phyloP scores from a whole-genome alignment of 1,284 basidiomycete species.

The Laetiporus sulphureus region DNA sequence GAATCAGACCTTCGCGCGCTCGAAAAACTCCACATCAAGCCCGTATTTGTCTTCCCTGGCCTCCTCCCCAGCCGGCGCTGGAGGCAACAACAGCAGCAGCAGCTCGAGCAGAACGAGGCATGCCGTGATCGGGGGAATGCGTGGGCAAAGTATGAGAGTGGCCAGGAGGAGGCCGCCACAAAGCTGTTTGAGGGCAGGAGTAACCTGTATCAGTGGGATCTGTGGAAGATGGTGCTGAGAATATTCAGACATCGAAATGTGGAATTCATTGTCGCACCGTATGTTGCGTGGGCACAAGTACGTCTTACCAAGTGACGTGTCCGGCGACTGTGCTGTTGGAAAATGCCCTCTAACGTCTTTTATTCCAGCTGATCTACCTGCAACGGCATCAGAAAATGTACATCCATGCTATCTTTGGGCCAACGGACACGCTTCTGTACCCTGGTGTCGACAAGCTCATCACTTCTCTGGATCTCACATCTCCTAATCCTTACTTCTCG shows the following conservation, averaged over 20 bases:
- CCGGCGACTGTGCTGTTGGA: constrained; percentile 13
- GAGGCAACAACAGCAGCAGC: constrained; percentile 48
- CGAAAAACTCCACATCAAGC: constrained; percentile 91
- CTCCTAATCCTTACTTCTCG: constrained; percentile 66
- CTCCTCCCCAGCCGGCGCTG: constrained; percentile 64
- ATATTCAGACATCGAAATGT: constrained; percentile 94
- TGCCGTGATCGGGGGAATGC: constrained; percentile 75
- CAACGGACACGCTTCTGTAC: constrained; percentile 88
- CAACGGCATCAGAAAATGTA: constrained; percentile 91
- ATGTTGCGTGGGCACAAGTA: constrained; percentile 92
- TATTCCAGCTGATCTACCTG: constrained; percentile 79
- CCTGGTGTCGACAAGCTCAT: constrained; percentile 90
- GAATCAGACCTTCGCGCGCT: constrained; percentile 88
- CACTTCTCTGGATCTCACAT: constrained; percentile 74
- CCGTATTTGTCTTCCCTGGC: constrained; percentile 95
- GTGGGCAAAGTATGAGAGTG: constrained; percentile 87
- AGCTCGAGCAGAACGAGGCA: constrained; percentile 61
- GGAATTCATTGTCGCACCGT: constrained; percentile 95
- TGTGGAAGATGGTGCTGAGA: constrained; percentile 88
- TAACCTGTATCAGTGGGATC: constrained; percentile 73
- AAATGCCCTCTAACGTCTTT: constrained; percentile 8
- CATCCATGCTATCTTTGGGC: constrained; percentile 91
- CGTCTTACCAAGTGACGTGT: constrained; percentile 21
- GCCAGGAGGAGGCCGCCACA: constrained; percentile 82
- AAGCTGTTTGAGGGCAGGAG: constrained; percentile 74